Base-by-base conservation (phyloP, 257 asterid genomes). In the Ilex asprella region DNA sequence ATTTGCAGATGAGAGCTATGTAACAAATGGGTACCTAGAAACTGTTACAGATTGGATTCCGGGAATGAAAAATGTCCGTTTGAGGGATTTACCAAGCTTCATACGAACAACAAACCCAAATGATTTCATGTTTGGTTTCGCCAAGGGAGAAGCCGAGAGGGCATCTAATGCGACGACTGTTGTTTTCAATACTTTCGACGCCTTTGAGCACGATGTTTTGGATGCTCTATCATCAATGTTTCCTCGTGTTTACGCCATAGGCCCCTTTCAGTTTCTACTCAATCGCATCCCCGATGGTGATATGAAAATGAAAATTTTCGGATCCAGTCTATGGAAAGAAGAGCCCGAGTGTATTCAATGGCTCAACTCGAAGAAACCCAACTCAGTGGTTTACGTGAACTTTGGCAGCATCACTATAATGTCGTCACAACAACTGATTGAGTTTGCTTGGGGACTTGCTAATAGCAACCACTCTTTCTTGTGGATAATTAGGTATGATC, bases 291-390 rank as follows among this genome's bases (percentile, higher is more conserved):
- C 54, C 3, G 62, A 66, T 3, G 13, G 69, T 12, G 60, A 49
- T 2, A 31, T 70, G 30, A 59, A 35, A 10, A 16, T 46, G 2
- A 31, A 8, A 55, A 27, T 27, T 15, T 9, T 55, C 70, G 74
- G 71, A 8, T 69, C 74, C 35, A 77, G 70, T 56, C 69, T 77
- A 2, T 73, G 82, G 82, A 73, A 70, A 70, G 82, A 77, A 59
- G 76, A 73, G 31, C n/a, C 70, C 3, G 63, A 73, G 2, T 77
- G 76, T 53, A 53, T 77, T 2, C 61, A 62, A 39, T 77, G 79
- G 82, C 74, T 70, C 0, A 56, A 77, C 4, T 30, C 66, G 0
- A 70, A 73, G 32, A 59, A 63, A 10, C 53, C 61, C 5, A 66
- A 66, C 10, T 73, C 77, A 3, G 77, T 77, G 14, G 69, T 77